Evolutionary conservation across 352 stramenopile genomes (phyloP), one percentile per base, ranked within the genome.

Genomic region (Phytophthora pistaciae): DNA sequence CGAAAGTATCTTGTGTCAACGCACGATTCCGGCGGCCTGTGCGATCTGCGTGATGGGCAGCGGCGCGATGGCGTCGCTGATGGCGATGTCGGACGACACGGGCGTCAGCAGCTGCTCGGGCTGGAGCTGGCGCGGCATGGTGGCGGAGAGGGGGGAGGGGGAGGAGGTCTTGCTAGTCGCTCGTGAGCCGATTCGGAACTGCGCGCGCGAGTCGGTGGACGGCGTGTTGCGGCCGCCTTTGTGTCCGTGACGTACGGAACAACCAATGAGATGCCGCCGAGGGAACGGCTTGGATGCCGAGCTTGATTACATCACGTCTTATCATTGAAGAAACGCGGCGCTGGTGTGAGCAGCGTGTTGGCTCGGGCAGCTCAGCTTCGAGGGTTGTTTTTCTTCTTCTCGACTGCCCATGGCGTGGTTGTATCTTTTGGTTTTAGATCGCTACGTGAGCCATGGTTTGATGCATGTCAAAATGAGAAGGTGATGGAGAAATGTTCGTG

Each of bases 21-120:
- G 48, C 80, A 95, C 86, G 27, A 95, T 91, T 75, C 88, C 88
- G 11, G 86, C 85, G 33, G 74, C 72, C 13, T 72, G 59, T 25
- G 88, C 85, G 60, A 95, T 86, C 31, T 92, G 68, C 25, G 75
- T 73, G 80, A 95, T 95, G 46, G 74, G 79, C 68, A 92, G 59
- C 53, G 88, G 88, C 56, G 78, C 70, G 54, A 90, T 89, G 61
- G 88, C 84, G 74, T 95, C 87, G 61, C 85, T 94, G 79, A 95
- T 92, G 25, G 74, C 82, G 53, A 95, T 95, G 75, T 95, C 88
- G 54, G 83, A 94, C 60, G 86, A 85, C 70, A 94, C 88, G 46
- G 86, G 86, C 54, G 68, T 83, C 40, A 92, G 70, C 58, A 95
- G 68, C 74, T 92, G 80, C 64, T 85, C 70, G 48, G 85, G 78